Base-by-base conservation (phyloP, 2,329 filamentous ascomycete genomes). In the Aspergillus sp. region DNA sequence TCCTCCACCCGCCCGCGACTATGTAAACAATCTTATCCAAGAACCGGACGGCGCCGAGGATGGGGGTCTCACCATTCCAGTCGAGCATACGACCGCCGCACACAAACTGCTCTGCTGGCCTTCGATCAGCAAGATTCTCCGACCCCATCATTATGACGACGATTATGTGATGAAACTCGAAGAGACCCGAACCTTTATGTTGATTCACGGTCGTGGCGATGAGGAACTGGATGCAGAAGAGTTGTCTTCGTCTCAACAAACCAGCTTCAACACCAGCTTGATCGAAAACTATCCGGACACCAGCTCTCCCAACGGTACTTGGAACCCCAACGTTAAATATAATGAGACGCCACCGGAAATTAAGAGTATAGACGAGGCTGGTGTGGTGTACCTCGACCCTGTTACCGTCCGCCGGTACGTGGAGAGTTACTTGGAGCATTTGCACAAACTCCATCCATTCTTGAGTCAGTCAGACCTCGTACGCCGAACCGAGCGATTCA, bases 41-140 rank as follows among this genome's bases (percentile, higher is more conserved):
- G 60, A 41, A 13, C 9, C 34, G 9, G 15, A 41, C 5, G 3
- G 56, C 15, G 69, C 72, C 6, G 74, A 77, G 31, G 74, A 76
- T 30, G 87, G 87, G 51, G 84, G 88, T 66, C 85, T 91, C 15
- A 86, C 90, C 1, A 91, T 96, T 59, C 91, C 92, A 0, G 86
- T 89, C 30, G 91, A 96, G 67, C 94, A 98, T 72, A 96, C 92
- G 0, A 97, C 93, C 0, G 87, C 92, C n/a, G 93, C 93, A 1
- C 91, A 95, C 54, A 86, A 93, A 64, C 81, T 98, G 19, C 80
- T 98, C 30, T 83, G 85, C 51, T 93, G 90, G 88, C 85, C 85
- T 0, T 84, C 88, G 0, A 92, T 95, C 58, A 78, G 82, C 72
- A 79, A 83, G 64, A 73, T 97, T 72, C 87, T 91, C 38, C 59